These are phyloP conservation scores for Blastocystis hominis DNA, from an alignment of 352 stramenopile species.

Conservation along the genomic window DNA sequence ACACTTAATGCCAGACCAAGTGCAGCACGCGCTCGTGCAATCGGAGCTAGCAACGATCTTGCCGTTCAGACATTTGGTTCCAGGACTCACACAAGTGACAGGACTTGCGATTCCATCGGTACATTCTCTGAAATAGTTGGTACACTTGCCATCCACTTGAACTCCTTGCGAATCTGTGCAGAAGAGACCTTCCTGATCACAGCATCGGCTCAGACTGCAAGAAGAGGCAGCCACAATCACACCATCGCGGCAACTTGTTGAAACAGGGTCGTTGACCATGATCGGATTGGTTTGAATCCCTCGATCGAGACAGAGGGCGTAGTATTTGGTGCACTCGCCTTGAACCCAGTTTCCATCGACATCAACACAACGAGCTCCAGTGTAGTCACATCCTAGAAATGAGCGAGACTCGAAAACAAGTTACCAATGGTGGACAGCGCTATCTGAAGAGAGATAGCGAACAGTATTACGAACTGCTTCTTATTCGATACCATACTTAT, in stretches of 20 bases:
- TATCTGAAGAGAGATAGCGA: not conserved
- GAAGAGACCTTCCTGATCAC: not conserved
- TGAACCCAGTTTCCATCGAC: not conserved
- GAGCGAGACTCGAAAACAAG: not conserved
- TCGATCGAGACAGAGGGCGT: constrained; percentile 38
- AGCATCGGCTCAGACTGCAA: not conserved
- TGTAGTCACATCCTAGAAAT: constrained; percentile 25
- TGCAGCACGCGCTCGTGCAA: constrained; percentile 4
- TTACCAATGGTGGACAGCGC: not conserved
- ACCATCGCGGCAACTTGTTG: constrained; percentile 26
- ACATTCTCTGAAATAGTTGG: constrained; percentile 44
- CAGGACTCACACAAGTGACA: constrained; percentile 5
- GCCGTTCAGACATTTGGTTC: constrained; percentile 51
- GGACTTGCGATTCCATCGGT: not conserved
- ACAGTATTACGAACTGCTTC: not conserved
- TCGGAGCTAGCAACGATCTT: constrained; percentile 40
- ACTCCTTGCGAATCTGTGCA: constrained; percentile 23
- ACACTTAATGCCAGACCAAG: constrained; percentile 42
- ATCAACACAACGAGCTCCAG: constrained; percentile 46
- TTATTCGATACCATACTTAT: not conserved
- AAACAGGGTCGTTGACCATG: not conserved
- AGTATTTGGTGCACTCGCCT: constrained; percentile 43
- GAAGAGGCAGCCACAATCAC: constrained; percentile 37
- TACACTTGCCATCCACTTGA: not conserved
- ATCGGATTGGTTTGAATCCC: constrained; percentile 18